Base-by-base conservation (phyloP, 805 yeast genomes). In the Candida parachauliodes region DNA sequence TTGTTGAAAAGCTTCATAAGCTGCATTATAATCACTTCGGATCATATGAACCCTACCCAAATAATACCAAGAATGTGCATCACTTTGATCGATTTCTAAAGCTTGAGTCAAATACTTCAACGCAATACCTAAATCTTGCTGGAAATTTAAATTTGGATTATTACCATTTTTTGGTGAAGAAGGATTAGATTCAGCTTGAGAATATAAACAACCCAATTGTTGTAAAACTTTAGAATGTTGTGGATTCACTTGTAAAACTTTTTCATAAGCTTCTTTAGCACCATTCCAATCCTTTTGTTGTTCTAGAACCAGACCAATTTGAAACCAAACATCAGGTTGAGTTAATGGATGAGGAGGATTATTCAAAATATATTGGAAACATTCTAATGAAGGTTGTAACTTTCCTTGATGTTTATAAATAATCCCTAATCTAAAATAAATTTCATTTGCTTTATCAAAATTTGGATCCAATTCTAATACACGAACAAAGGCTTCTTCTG, bases 261-360 rank as follows among this genome's bases (percentile, higher is more conserved):
- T 78, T 62, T 91, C 96, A 59, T 93, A 93, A 7, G 98, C 98
- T 46, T 89, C 97, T 52, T 82, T 80, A 2, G 98, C 98, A 26
- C 89, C 87, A 45, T 74, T 77, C 76, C 86, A 91, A 55, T 88
- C 96, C 52, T 88, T 81, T 65, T 86, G 91, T 56, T 85, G 95
- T 60, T 93, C 98, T 51, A 93, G 74, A 2, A 93, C 98, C 22
- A 88, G 84, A 28, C 98, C 98, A 46, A 93, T 85, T 65, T 93
- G 98, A 68, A 93, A 93, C 98, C 98, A 93, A 38, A 93, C 94
- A 58, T 93, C 98, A 35, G 95, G 88, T 58, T 88, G 96, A 32
- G 97, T 89, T 46, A 93, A 70, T 1, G 98, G 98, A 37, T 88
- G 83, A 1, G 98, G 98, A 0, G 98, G 98, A 61, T 82, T 83